Evolutionary conservation across 768 basidiomycete genomes (phyloP), one percentile per base, ranked within the genome.

Genomic region (Roridomyces roridus): DNA sequence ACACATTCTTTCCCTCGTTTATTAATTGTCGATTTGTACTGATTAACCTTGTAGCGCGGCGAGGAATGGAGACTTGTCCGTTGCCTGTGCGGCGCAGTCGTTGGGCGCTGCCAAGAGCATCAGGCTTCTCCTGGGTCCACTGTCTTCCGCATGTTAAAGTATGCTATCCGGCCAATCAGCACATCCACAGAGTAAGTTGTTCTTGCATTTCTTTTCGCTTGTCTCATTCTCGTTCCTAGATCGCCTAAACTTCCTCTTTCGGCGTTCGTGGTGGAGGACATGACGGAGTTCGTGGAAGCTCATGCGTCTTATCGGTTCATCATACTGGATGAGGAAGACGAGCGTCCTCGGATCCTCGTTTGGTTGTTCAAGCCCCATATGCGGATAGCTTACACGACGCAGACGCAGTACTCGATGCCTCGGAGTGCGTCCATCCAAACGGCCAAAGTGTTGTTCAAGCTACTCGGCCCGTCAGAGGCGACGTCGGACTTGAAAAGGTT

Each of bases 301-400:
- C 96, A 98, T 68, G 94, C 95, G 1, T 89, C 91, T 0, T 94
- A 98, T 72, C 90, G 95, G 10, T 98, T 98, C 67, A 81, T 95
- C 29, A 74, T 98, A 28, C 77, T 85, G 15, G 96, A 97, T 56
- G 94, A 96, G 62, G 94, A 96, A 66, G 85, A 89, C 25, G 92
- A 93, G 57, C 82, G 79, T 24, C 86, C 91, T 5, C 79, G 89
- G 49, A 80, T 98, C 14, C 75, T 97, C 59, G 94, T 98, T 20
- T 98, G 96, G 96, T 69, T 98, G 20, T 97, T 98, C 82, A 97
- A 96, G 71, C 94, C 95, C 0, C 87, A 81, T 60, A 85, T 98
- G 63, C 85, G 83, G 11, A 72, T 98, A 14, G 85, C 94, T 1
- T 96, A 94, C 68, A 81, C 83, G 41, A 79, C 83, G 9, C 71